Conservation (phyloP, 345 rosid genomes). For the Moricandia arvensis region DNA sequence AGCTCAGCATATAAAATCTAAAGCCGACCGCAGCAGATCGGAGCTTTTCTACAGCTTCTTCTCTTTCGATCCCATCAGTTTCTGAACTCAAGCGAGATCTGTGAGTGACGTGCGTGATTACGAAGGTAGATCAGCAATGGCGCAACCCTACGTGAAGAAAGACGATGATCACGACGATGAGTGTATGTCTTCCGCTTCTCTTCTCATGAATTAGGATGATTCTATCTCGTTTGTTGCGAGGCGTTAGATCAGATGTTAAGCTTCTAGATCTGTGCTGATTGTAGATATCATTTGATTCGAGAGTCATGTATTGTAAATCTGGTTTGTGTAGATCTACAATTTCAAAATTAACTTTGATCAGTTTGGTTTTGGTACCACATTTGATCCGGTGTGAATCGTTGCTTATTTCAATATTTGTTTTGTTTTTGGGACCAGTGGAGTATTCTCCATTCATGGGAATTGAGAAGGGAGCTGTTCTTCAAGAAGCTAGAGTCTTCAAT, state of each 20-base stretch:
- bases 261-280: conserved; percentile 52
- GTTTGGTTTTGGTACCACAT: not conserved
- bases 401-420: not conserved
- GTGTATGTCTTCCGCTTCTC: conserved; percentile 42
- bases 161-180: conserved; percentile 99
- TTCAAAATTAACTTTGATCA: not conserved
- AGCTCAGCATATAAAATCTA: not conserved
- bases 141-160: conserved; percentile 93
- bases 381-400: conserved; percentile 8
- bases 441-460: conserved; percentile 93
- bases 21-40: conserved; percentile 23
- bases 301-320: too few species aligned
- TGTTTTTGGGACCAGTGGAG: conserved; percentile 50
- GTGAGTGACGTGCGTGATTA: conserved; percentile 25
- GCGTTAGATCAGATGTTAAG: conserved; percentile 40
- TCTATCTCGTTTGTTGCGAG: not conserved
- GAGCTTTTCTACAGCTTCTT: not conserved
- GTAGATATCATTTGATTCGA: not conserved
- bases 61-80: conserved; percentile 14
- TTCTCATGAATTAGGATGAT: not conserved
- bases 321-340: conserved; percentile 4
- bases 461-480: conserved; percentile 98
- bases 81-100: conserved; percentile 22
- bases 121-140: conserved; percentile 49
- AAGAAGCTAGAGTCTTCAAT: conserved; percentile 96